Base-by-base conservation (phyloP, 192 early-diverging fungal genomes). In the Coemansia sp. region DNA sequence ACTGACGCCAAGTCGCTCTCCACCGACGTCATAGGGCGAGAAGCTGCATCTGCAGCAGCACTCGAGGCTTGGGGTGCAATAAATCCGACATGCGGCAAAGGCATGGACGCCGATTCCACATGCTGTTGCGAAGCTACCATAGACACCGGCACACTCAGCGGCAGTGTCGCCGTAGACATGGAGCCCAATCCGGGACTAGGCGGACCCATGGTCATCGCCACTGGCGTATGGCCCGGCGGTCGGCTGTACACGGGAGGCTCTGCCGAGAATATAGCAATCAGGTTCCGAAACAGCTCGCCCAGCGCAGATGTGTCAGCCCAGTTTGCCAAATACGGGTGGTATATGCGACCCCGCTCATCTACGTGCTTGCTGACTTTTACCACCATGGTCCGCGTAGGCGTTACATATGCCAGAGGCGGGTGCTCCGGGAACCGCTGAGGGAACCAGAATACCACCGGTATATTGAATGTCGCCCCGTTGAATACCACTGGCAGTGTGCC, bases 401-500 rank as follows among this genome's bases (percentile, higher is more conserved):
- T 89, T 26, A 98, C 95, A 65, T 89, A 92, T 2, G 83, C 83
- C 57, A 93, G 81, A 17, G 95, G 94, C 26, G 93, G 84, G 52
- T 84, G 70, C 40, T 77, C 68, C 7, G 95, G 95, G 65, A 94
- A 98, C 34, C 76, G 80, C 26, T 83, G 84, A 39, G 94, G 94
- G 12, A 95, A 73, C 93, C 92, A 96, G 33, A 94, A 82, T 10
- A 86, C 88, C 3, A 98, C 83, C 1, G 94, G 95, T 44, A 98
- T 95, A 70, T 98, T 95, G 78, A 95, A 96, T 32, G 87, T 83
- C 1, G 71, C 78, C 2, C 86, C 87, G 41, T 87, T 85, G 65
- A 90, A 98, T 14, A 84, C 83, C 33, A 98, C 92, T 3, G 93
- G 93, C 7, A 96, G 63, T 0, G 94, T 95, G 22, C 95, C 95